phyloP scores from a whole-genome alignment of 176 grass and related monocot genomes.

The sorghum (Sorghum bicolor) region Sorghum_bicolor_NCBIv3 NC_012875.2:43368501-43369000 shows the following conservation, averaged over 20 bases:
- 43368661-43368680: neutral
- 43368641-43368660: neutral
- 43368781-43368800: slow-evolving; percentile 93
- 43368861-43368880: slow-evolving; percentile 80
- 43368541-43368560: neutral
- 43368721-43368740: neutral
- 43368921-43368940: slow-evolving; percentile 52
- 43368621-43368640: neutral
- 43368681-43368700: neutral
- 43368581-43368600: neutral
- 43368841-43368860: slow-evolving; percentile 69
- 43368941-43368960: slow-evolving; percentile 35
- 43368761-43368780: neutral
- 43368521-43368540: neutral
- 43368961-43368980: slow-evolving; percentile 68
- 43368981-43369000: slow-evolving; percentile 70
- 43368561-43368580: neutral
- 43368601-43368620: neutral
- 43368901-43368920: slow-evolving; percentile 84
- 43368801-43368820: slow-evolving; percentile 81
- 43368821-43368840: slow-evolving; percentile 62
- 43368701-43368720: neutral
- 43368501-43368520: neutral
- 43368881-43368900: slow-evolving; percentile 73
- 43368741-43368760: neutral